Evolutionary conservation across 805 yeast species (phyloP), one percentile per base, ranked within the genome.

Genomic region (Lipomyces yamanashiensis): DNA sequence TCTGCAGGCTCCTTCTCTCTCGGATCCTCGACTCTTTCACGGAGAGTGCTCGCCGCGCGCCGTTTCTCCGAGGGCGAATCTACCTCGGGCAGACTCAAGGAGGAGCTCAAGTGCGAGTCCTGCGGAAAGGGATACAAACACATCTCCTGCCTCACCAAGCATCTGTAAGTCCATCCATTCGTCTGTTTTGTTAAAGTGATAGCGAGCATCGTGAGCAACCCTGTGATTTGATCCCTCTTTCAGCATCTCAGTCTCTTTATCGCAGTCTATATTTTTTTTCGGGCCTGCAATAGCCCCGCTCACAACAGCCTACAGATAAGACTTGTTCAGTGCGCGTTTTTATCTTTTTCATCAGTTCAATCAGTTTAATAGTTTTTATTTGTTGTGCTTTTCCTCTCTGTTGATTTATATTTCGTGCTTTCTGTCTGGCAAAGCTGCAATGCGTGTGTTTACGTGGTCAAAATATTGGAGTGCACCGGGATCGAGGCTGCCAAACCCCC

Each of bases 61-160:
- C 80, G 96, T 61, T 89, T 89, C 58, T 84, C 90, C 54, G 96
- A 90, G 74, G 96, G 96, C 53, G 69, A 65, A 45, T 54, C 66
- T 37, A 96, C 89, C 73, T 85, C 91, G 2, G 96, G 96, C 23
- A 78, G 96, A 54, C 80, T 89, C 54, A 90, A 90, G 74, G 96
- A 90, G 73, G 92, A 88, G 72, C 81, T 90, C 67, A 87, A 87
- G 71, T 90, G 96, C 78, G 96, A 91, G 75, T 90, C 95, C 3
- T 90, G 97, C 71, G 96, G 96, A 2, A 90, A 90, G 75, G 96
- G 95, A 23, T 90, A 90, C 74, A 91, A 90, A 74, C 97, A 90
- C 77, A 88, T 90, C 19, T 39, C 54, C 40, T 65, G 67, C 51
- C 58, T 65, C 56, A 65, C 68, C 23, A 65, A 65, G 64, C 68